These are phyloP conservation scores for Ramularia endophylla DNA, from an alignment of 2,329 filamentous ascomycete genomes.

Conservation along the genomic window DNA sequence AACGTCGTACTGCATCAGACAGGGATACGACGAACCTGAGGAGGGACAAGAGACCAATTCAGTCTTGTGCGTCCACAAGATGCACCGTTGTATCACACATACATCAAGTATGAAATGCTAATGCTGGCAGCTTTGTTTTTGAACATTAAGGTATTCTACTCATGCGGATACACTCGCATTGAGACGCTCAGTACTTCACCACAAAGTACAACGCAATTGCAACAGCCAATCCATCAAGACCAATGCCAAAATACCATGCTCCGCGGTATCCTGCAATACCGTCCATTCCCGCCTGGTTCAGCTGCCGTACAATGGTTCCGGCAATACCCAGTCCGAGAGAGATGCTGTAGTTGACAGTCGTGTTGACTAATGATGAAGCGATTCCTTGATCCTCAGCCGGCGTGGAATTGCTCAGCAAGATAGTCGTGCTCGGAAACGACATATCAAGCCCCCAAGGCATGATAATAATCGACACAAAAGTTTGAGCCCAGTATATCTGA, in stretches of 20 bases:
- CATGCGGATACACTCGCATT: too few species aligned
- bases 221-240: slow-evolving; percentile 18
- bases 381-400: slow-evolving; percentile 27
- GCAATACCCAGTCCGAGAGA: slow-evolving; percentile 20
- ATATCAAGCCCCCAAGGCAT: slow-evolving; percentile 34
- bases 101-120: too few species aligned
- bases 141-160: too few species aligned
- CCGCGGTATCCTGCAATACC: slow-evolving; percentile 17
- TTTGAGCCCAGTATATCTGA: slow-evolving; percentile 34
- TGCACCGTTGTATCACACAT: too few species aligned
- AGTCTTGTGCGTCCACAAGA: too few species aligned
- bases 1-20: too few species aligned
- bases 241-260: slow-evolving; percentile 23
- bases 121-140: too few species aligned
- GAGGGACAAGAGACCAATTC: too few species aligned
- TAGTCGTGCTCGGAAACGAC: slow-evolving; percentile 25
- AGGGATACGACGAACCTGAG: too few species aligned
- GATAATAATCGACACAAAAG: slow-evolving; percentile 31
- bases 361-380: slow-evolving; percentile 22
- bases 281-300: slow-evolving; percentile 9
- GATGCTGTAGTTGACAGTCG: slow-evolving; percentile 27
- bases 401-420: slow-evolving; percentile 26
- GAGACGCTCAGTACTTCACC: not conserved
- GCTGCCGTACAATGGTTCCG: slow-evolving; percentile 17
- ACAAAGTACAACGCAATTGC: slow-evolving; percentile 19